Evolutionary conservation across 2,329 filamentous ascomycete species (phyloP), one percentile per base, ranked within the genome.

Genomic region (Cordyceps farinosa): DNA sequence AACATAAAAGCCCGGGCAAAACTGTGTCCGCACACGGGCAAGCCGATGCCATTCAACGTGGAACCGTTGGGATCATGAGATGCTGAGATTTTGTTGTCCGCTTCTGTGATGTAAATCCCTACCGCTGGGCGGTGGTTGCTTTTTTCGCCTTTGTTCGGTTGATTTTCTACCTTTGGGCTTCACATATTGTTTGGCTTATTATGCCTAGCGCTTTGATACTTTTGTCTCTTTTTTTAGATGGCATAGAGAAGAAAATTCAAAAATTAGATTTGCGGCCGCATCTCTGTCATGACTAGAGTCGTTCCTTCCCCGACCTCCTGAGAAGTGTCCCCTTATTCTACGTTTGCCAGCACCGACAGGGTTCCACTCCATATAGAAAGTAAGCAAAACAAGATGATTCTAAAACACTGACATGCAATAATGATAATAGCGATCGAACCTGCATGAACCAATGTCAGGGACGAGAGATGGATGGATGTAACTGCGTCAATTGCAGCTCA

Each of bases 1-100:
- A 56, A 34, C n/a, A 56, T 56, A 32, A 56, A 56, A 29, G 54
- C 54, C 5, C 29, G 54, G 8, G 54, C 54, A 29, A 56, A 56
- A 11, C 44, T 56, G 40, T 56, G 54, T 9, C 54, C 54, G 38
- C 54, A 56, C 7, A 56, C 54, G 6, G 54, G 54, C 17, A 56
- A 56, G 15, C 40, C 54, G 13, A 45, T 56, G 34, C 54, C 54
- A 15, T 56, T 56, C 13, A 56, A 45, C 40, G 54, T 56, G 54
- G 54, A 56, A 17, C 54, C 54, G 29, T 15, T 56, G 13, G 29
- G 54, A 45, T 56, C 29, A 15, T 45, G 54, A 56, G 54, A 45
- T 56, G 54, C 40, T 17, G 15, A n/a, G 40, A n/a, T n/a, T 34
- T 53, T 13, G 51, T 40, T 22, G 45, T 22, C 45, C 45, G 22